phyloP scores from a whole-genome alignment of 371 early-diverging fungal species.

The Mortierella sp. region DNA sequence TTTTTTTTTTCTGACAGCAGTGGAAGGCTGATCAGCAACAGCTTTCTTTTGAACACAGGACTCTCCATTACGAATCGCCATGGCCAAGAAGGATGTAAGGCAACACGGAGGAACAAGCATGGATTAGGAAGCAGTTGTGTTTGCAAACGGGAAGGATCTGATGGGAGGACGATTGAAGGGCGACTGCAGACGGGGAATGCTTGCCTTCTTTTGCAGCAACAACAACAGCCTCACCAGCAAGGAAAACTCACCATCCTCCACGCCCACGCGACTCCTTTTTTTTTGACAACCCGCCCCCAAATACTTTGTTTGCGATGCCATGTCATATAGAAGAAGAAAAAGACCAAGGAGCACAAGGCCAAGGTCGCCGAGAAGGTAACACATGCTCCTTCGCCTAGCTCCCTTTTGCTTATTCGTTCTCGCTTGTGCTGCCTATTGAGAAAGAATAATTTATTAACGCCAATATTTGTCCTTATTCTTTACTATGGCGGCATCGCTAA shows the following conservation, averaged over 20 bases:
- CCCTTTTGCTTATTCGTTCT: too few relatives aligned
- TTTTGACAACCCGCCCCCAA: background rate
- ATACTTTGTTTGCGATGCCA: too few relatives aligned
- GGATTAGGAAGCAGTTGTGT: background rate
- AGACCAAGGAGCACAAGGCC: conserved; percentile 55
- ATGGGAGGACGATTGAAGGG: background rate
- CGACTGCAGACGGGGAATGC: background rate
- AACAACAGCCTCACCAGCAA: background rate
- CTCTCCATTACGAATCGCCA: background rate
- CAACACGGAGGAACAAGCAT: background rate
- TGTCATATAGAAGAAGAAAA: conserved; percentile 46
- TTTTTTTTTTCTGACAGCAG: background rate
- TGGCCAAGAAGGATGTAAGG: conserved; percentile 57
- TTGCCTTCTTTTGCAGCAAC: too few relatives aligned
- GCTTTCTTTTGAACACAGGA: background rate
- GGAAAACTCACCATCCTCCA: background rate
- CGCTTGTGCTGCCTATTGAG: too few relatives aligned
- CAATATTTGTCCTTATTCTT: background rate
- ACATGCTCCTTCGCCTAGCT: too few relatives aligned
- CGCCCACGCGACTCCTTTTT: background rate
- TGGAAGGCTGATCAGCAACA: background rate
- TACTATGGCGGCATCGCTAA: background rate
- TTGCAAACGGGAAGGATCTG: background rate
- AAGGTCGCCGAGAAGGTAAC: conserved; percentile 54
- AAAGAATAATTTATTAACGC: background rate